A percentile compares a stretch with the other conserved stretches of the same genome.
These are phyloP conservation scores for Blepharisma stoltei DNA, from an alignment of 73 alveolate genomes.

Conservation along the genomic window DNA sequence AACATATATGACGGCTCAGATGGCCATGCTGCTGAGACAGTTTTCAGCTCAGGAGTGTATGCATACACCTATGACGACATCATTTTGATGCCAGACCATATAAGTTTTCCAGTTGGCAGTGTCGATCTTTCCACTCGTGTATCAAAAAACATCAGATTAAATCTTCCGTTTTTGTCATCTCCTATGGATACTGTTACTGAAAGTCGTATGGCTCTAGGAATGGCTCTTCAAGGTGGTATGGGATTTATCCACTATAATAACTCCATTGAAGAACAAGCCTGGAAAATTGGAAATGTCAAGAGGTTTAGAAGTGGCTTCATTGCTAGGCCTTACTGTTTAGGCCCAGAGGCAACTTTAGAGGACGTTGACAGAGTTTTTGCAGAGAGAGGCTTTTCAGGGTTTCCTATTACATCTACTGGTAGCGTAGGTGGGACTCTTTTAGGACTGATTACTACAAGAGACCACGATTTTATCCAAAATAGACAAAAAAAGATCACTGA, in stretches of 20 bases:
- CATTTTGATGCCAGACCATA: constrained; percentile 54
- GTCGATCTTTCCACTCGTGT: constrained; percentile 31
- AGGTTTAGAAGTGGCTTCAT: constrained; percentile 15
- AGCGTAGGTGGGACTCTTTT: constrained; percentile 37
- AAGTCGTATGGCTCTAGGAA: constrained; percentile 50
- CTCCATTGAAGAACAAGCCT: constrained; percentile 36
- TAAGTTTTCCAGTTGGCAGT: constrained; percentile 43
- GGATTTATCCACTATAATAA: constrained; percentile 46
- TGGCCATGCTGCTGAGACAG: constrained; percentile 15
- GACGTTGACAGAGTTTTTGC: constrained; percentile 37
- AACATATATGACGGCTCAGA: background rate
- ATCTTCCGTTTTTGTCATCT: constrained; percentile 49
- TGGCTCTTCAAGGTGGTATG: constrained; percentile 50
- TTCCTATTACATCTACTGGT: constrained; percentile 49
- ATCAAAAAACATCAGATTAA: constrained; percentile 37
- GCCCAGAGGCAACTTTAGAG: background rate
- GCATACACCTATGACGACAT: constrained; percentile 57
- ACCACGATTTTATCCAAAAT: constrained; percentile 23
- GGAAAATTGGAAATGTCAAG: constrained; percentile 30
- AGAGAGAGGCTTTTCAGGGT: constrained; percentile 35
- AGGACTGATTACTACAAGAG: constrained; percentile 45
- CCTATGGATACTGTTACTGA: constrained; percentile 66
- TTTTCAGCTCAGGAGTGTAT: background rate
- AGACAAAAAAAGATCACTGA: constrained; percentile 35
- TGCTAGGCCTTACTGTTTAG: background rate